Base-by-base conservation (phyloP, 768 basidiomycete species). In the Tricholoma saponaceum region DNA sequence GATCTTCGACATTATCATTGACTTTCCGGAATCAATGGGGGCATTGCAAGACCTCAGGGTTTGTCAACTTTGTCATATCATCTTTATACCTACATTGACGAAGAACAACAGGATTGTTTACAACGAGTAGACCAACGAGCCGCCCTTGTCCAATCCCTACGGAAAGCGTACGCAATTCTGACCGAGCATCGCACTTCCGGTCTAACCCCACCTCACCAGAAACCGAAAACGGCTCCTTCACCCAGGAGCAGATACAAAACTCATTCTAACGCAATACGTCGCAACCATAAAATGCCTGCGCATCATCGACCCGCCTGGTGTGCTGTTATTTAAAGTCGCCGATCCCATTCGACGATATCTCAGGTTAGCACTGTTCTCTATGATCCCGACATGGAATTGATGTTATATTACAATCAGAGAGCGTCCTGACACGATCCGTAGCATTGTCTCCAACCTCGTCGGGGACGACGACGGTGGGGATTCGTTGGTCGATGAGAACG, bases 1-100 rank as follows among this genome's bases (percentile, higher is more conserved):
- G 69, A 88, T 98, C 18, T 98, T 97, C 67, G 93, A 96, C 62
- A 97, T 98, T 56, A 96, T 98, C 57, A 86, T 98, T 55, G 92
- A 96, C 65, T 95, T 85, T 64, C 95, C 96, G 0, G 90, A 95
- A 59, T 96, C 95, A 0, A 79, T 76, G 61, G 85, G 87, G 3
- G 95, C 94, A 0, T 73, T 98, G 18, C 81, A 89, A 56, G 97
- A 99, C 72, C 77, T 98, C 18, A 89, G 84, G 74, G 94, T 92
- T 58, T 10, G 60, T 54, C 0, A 14, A 20, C 37, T 41, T 25
- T 8, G 22, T 46, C 30, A 50, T 35, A 20, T 55, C 49, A 4
- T 14, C 37, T 37, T 23, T n/a, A 12, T 47, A 9, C 20, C 0
- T 10, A 28, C 4, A 12, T 47, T 25, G 25, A 43, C 39, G 20